A percentile compares a stretch with the other conserved stretches of the same genome.
phyloP scores from a whole-genome alignment of 208 protist genomes.

The Tritrichomonas foetus region DNA sequence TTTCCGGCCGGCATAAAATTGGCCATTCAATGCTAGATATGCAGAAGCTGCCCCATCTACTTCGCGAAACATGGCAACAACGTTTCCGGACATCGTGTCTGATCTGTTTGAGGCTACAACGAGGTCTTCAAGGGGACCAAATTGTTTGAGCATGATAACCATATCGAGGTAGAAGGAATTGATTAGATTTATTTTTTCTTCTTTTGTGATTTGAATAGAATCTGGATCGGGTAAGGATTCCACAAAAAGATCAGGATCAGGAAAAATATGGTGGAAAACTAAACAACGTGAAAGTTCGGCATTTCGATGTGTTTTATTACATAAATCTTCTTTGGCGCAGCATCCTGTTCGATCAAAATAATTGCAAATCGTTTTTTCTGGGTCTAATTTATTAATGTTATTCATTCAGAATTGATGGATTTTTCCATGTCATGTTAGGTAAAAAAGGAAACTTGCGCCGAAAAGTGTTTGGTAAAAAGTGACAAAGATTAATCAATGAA shows the following conservation, averaged over 20 bases:
- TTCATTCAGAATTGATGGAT: too few relatives aligned
- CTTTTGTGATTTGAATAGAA: background rate
- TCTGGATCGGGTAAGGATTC: background rate
- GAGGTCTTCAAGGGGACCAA: constrained; percentile 25
- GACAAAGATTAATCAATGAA: too few relatives aligned
- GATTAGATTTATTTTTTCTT: background rate
- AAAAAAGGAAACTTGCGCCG: too few relatives aligned
- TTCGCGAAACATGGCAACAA: background rate
- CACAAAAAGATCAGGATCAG: constrained; percentile 9
- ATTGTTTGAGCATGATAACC: background rate
- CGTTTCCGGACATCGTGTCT: background rate
- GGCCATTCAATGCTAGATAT: background rate
- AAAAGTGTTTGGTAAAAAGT: too few relatives aligned
- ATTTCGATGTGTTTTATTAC: background rate
- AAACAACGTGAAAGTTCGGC: background rate
- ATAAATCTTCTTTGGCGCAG: background rate
- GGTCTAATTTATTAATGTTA: background rate
- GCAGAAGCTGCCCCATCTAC: background rate
- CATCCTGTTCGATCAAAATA: background rate
- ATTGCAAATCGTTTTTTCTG: background rate
- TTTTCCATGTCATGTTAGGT: too few relatives aligned
- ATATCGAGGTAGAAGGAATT: constrained; percentile 16
- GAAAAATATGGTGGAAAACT: background rate
- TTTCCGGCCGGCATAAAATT: constrained; percentile 26
- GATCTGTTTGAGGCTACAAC: background rate